phyloP scores from a whole-genome alignment of 2,329 filamentous ascomycete genomes.

The Pseudogymnoascus sp. region DNA sequence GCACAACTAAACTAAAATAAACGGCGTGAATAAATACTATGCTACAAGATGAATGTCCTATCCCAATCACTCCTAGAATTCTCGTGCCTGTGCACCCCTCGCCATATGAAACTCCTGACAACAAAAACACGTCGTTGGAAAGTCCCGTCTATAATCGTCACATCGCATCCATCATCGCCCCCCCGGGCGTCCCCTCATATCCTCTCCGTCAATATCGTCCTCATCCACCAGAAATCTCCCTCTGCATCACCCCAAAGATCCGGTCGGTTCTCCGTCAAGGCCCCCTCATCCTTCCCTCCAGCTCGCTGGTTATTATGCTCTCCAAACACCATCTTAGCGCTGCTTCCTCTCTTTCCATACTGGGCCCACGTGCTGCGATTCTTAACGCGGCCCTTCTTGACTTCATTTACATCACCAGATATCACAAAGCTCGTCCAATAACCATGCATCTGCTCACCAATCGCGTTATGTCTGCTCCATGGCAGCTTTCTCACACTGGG shows the following conservation, averaged over 20 bases:
- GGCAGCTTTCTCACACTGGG: conserved; percentile 3
- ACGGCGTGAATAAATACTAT: background rate
- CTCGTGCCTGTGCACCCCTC: background rate
- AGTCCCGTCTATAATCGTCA: background rate
- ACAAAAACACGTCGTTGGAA: conserved; percentile 6
- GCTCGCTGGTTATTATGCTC: conserved; percentile 47
- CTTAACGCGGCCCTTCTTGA: conserved; percentile 15
- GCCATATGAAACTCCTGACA: conserved; percentile 7
- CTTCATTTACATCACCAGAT: conserved; percentile 25
- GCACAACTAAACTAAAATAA: background rate
- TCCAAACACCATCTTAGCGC: conserved; percentile 45
- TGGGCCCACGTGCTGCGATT: conserved; percentile 18
- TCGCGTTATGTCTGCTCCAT: conserved; percentile 9
- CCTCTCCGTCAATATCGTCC: conserved; percentile 25
- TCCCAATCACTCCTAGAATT: conserved; percentile 2
- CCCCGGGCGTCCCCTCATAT: conserved; percentile 1
- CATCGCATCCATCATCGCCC: conserved; percentile 1
- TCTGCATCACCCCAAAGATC: conserved; percentile 38
- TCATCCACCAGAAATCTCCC: conserved; percentile 54
- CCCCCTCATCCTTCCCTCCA: conserved; percentile 31
- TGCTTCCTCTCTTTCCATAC: conserved; percentile 16
- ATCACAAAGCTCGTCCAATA: conserved; percentile 27
- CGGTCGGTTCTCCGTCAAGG: conserved; percentile 34
- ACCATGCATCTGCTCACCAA: conserved; percentile 24
- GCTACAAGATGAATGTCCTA: conserved; percentile 4